Conservation (phyloP, 176 grass and related monocot genomes). For the Hordeum marinum region DNA sequence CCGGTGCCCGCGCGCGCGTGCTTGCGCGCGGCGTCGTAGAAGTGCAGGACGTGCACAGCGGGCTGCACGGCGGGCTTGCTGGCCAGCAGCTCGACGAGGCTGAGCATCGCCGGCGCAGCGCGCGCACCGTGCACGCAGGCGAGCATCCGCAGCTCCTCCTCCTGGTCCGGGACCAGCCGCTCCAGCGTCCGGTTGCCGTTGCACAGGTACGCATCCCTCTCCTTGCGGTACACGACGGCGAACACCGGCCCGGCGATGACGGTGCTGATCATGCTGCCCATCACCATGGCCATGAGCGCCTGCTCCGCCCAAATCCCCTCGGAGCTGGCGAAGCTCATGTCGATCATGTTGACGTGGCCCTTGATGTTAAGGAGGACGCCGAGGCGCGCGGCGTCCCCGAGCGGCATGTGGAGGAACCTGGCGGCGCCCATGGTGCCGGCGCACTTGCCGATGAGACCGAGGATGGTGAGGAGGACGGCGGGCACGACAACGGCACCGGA, state of each 20-base stretch:
- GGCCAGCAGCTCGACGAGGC: conserved; percentile 31
- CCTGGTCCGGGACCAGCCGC: not conserved
- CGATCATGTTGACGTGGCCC: conserved; percentile 50
- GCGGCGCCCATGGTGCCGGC: conserved; percentile 25
- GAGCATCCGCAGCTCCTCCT: conserved; percentile 31
- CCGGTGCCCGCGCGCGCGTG: not conserved
- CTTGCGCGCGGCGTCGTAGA: conserved; percentile 15
- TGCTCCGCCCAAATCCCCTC: conserved; percentile 50
- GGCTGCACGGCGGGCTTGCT: conserved; percentile 21
- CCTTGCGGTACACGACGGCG: conserved; percentile 26
- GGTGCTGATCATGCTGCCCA: conserved; percentile 46
- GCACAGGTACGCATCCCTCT: conserved; percentile 30
- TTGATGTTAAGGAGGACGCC: conserved; percentile 46
- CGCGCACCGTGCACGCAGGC: conserved; percentile 33
- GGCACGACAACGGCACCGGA: conserved; percentile 41
- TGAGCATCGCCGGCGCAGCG: conserved; percentile 29
- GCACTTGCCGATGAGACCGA: conserved; percentile 36
- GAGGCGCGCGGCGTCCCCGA: conserved; percentile 22
- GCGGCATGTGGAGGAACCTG: conserved; percentile 26
- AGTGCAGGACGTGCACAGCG: conserved; percentile 27
- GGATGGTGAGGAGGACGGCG: conserved; percentile 31
- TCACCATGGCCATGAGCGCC: conserved; percentile 44
- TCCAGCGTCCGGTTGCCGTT: conserved; percentile 22
- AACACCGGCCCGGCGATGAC: conserved; percentile 35
- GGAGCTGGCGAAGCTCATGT: conserved; percentile 36